phyloP scores from a whole-genome alignment of 2,329 filamentous ascomycete species.

The Thielaviopsis punctulata region DNA sequence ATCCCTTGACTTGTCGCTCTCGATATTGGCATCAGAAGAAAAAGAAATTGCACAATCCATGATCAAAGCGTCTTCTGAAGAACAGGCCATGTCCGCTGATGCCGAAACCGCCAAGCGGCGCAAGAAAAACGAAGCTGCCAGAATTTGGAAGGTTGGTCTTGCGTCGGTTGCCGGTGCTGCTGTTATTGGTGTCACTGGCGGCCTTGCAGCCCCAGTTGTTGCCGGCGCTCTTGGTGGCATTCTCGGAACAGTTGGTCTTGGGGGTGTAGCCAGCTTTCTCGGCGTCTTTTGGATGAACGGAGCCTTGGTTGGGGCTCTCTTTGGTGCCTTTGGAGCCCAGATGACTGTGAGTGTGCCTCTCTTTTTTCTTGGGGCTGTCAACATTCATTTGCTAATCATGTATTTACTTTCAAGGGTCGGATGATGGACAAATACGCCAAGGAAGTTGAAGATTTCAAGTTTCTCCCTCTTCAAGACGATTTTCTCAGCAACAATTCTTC shows the following conservation, averaged over 20 bases:
- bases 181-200: conserved; percentile 79
- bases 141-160: conserved; percentile 82
- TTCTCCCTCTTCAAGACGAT: conserved; percentile 47
- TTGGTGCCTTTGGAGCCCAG: conserved; percentile 75
- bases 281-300: conserved; percentile 75
- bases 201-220: conserved; percentile 74
- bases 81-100: conserved; percentile 49
- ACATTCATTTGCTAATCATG: neutral
- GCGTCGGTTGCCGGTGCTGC: conserved; percentile 79
- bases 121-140: conserved; percentile 49
- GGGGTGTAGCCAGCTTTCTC: conserved; percentile 70
- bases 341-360: conserved; percentile 31
- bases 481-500: neutral
- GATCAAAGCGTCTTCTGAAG: conserved; percentile 41
- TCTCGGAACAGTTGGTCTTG: conserved; percentile 71
- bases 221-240: conserved; percentile 70
- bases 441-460: conserved; percentile 67
- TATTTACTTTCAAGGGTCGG: conserved; percentile 35
- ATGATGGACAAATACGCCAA: conserved; percentile 80
- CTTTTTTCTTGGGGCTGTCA: neutral
- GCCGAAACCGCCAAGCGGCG: conserved; percentile 57
- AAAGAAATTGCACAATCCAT: conserved; percentile 59
- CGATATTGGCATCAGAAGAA: conserved; percentile 50
- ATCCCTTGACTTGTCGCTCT: conserved; percentile 44
- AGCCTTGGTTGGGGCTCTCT: conserved; percentile 70